Conservation (phyloP, 2,329 filamentous ascomycete genomes). For the Myriangium duriaei region DNA sequence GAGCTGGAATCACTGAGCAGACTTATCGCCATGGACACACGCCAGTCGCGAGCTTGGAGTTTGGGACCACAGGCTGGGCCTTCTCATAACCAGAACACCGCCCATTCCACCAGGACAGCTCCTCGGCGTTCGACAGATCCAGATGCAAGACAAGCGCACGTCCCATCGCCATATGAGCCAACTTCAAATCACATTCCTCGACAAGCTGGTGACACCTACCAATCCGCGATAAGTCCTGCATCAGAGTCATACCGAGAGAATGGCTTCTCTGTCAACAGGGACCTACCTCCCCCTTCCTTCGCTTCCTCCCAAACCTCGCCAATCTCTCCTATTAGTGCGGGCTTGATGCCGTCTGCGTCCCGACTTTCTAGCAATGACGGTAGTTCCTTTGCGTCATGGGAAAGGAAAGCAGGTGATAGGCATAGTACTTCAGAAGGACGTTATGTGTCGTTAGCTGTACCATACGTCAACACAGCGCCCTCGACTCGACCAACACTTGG, state of each 20-base stretch:
- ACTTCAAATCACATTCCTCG: no score
- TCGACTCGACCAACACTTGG: constrained; percentile 10
- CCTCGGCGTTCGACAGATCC: not conserved
- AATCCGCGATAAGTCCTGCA: not conserved
- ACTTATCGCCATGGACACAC: not conserved
- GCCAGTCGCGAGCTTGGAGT: not conserved
- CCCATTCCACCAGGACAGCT: not conserved
- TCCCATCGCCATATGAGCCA: not conserved
- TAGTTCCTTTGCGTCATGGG: constrained; percentile 3
- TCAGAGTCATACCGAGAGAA: not conserved
- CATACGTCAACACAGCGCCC: constrained; percentile 11
- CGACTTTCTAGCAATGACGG: constrained; percentile 3
- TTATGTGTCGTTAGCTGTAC: constrained; percentile 11
- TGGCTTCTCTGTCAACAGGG: not conserved
- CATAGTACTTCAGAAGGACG: not conserved
- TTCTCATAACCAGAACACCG: not conserved
- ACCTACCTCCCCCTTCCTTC: not conserved
- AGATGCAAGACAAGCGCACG: not conserved
- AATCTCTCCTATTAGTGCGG: constrained; percentile 3
- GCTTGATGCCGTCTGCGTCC: constrained; percentile 1
- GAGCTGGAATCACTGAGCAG: not conserved
- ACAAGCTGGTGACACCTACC: not conserved
- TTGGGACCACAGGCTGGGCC: not conserved
- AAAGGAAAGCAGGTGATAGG: not conserved
- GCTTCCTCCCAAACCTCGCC: constrained; percentile 6